Evolutionary conservation across 768 basidiomycete genomes (phyloP).

Genomic region (Coprinopsis marcescibilis): DNA sequence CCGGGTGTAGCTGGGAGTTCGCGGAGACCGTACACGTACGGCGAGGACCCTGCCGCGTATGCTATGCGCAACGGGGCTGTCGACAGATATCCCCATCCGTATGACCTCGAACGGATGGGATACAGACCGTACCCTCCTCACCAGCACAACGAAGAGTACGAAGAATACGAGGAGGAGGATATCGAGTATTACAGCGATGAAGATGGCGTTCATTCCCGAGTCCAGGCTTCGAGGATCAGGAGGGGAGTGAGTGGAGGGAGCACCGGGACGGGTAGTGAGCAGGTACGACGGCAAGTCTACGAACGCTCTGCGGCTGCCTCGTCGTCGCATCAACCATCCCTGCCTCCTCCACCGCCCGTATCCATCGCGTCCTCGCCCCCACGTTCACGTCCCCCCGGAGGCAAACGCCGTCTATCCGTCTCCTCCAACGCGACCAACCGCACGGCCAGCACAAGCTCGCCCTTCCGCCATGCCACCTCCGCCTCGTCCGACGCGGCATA

Average conservation of each 20-base stretch:
- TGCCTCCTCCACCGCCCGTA: constrained; percentile 3
- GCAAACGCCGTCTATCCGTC: constrained; percentile 27
- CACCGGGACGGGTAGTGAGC: too few species aligned
- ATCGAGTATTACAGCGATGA: constrained; percentile 1
- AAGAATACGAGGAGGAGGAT: constrained; percentile 1
- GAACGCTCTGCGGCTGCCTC: constrained; percentile 10
- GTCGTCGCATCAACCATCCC: too few species aligned
- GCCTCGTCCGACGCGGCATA: constrained; percentile 24
- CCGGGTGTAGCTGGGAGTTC: neutral
- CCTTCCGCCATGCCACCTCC: constrained; percentile 9
- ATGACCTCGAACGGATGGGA: constrained; percentile 8
- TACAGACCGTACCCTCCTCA: neutral
- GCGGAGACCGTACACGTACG: neutral
- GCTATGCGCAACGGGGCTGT: neutral
- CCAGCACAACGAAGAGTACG: neutral
- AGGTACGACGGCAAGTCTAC: constrained; percentile 10
- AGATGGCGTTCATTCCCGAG: neutral
- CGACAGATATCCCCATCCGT: constrained; percentile 4
- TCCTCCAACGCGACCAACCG: constrained; percentile 24
- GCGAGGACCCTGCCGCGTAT: neutral
- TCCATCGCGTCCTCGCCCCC: constrained; percentile 12
- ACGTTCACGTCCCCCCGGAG: neutral
- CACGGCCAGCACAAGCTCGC: constrained; percentile 17
- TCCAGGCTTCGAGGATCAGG: neutral
- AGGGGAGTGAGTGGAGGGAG: neutral